Conservation (phyloP, 2,329 filamentous ascomycete species). For the Colletotrichum cordylinicola region DNA sequence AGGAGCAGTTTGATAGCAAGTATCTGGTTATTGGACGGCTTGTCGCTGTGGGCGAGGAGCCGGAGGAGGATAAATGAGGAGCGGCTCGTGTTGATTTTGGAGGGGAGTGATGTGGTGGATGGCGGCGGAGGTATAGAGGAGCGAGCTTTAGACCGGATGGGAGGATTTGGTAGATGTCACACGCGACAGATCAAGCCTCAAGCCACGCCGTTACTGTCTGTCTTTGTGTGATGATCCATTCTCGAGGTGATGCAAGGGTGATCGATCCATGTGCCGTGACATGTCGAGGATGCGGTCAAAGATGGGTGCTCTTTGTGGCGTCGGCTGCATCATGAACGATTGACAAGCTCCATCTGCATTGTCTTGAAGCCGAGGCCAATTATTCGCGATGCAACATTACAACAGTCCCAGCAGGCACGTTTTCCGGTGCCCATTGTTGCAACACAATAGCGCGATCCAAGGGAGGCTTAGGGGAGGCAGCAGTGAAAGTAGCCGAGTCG, state of each 20-base stretch:
- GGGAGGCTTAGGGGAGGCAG: background rate
- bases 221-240: background rate
- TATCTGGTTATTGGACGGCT: slow-evolving; percentile 93
- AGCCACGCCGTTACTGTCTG: background rate
- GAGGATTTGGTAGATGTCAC: background rate
- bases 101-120: background rate
- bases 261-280: background rate
- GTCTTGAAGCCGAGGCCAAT: background rate
- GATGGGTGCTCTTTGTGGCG: background rate
- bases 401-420: background rate
- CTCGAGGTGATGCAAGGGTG: background rate
- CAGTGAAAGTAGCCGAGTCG: background rate
- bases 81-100: slow-evolving; percentile 40
- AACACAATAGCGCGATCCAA: background rate
- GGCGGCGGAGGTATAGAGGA: background rate
- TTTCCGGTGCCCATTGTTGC: background rate
- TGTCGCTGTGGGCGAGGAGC: slow-evolving; percentile 59
- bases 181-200: background rate
- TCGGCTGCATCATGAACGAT: background rate
- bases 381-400: background rate
- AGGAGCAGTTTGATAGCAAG: slow-evolving; percentile 91
- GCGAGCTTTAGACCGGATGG: background rate
- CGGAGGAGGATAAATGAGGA: slow-evolving; percentile 37
- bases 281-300: fast-evolving
- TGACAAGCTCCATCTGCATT: background rate